Evolutionary conservation across 2,329 filamentous ascomycete species (phyloP).

Genomic region (Didymella pinodella): DNA sequence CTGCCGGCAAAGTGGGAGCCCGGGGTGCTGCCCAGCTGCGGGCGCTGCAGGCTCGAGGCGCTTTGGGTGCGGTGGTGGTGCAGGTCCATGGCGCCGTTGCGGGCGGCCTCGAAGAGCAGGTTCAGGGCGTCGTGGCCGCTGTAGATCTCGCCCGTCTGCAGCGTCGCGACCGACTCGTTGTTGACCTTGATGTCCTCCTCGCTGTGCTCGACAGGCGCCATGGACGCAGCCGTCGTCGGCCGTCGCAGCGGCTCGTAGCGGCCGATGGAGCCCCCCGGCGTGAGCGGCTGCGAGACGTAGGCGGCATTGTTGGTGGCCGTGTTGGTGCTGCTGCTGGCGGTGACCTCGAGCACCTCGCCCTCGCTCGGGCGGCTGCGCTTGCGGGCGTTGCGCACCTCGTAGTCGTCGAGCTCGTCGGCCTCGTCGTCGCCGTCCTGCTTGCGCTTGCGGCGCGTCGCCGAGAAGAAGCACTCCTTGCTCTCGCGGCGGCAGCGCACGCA

Average conservation of each 20-base stretch:
- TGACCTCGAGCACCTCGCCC: constrained; percentile 47
- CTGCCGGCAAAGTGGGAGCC: constrained; percentile 47
- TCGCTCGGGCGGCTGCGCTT: constrained; percentile 67
- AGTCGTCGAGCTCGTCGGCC: constrained; percentile 62
- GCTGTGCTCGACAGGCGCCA: constrained; percentile 41
- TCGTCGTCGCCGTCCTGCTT: constrained; percentile 66
- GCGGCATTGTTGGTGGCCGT: constrained; percentile 28
- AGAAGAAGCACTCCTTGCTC: constrained; percentile 97
- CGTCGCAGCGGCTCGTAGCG: constrained; percentile 71
- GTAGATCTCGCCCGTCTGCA: constrained; percentile 75
- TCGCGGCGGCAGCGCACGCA: constrained; percentile 94
- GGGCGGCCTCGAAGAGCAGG: constrained; percentile 84
- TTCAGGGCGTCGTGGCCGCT: constrained; percentile 93
- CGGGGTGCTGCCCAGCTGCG: constrained; percentile 45
- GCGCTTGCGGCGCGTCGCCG: constrained; percentile 89
- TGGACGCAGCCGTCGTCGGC: constrained; percentile 56
- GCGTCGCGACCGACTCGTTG: constrained; percentile 66
- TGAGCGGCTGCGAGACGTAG: constrained; percentile 62
- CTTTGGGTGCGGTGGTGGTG: constrained; percentile 60
- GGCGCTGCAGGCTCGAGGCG: constrained; percentile 50
- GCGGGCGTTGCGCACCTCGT: constrained; percentile 75
- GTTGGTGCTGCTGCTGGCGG: constrained; percentile 22
- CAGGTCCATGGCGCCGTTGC: constrained; percentile 57
- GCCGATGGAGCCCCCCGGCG: constrained; percentile 71
- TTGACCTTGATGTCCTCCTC: constrained; percentile 66